phyloP scores from a whole-genome alignment of 192 early-diverging fungal species.

The Linderina pennispora region DNA sequence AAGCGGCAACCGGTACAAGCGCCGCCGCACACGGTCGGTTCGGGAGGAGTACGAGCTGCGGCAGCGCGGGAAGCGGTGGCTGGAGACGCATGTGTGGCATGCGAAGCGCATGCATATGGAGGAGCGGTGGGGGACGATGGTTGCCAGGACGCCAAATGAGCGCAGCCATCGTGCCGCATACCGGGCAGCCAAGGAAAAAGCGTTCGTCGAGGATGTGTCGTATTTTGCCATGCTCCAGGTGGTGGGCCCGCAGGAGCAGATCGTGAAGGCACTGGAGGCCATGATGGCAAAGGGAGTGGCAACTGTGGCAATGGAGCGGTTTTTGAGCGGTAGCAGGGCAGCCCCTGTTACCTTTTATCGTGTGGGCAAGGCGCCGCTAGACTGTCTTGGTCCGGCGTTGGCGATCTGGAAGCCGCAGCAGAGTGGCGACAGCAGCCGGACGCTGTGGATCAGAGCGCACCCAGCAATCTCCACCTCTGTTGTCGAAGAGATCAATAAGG shows the following conservation, averaged over 20 bases:
- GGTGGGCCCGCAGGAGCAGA: constrained; percentile 44
- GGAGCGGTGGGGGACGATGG: constrained; percentile 65
- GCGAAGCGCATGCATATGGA: constrained; percentile 96
- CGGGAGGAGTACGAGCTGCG: constrained; percentile 35
- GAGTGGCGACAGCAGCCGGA: constrained; percentile 14
- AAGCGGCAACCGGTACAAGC: constrained; percentile 37
- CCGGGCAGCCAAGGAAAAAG: constrained; percentile 67
- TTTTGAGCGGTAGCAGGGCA: constrained; percentile 7
- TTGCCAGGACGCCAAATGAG: constrained; percentile 76
- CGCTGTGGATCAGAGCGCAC: constrained; percentile 79
- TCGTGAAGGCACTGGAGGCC: constrained; percentile 47
- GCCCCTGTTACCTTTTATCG: constrained; percentile 35
- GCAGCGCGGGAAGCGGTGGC: constrained; percentile 64
- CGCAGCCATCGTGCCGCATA: constrained; percentile 73
- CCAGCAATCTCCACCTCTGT: constrained; percentile 56
- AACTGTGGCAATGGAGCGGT: constrained; percentile 2
- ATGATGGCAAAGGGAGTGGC: constrained; percentile 53
- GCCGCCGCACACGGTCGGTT: constrained; percentile 16
- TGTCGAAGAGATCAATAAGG: constrained; percentile 16
- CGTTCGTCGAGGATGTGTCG: constrained; percentile 80
- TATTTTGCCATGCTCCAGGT: constrained; percentile 72
- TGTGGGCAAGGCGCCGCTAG: constrained; percentile 22
- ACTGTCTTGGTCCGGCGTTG: constrained; percentile 61
- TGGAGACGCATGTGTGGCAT: constrained; percentile 99
- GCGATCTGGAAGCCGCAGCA: constrained; percentile 68